Conservation (phyloP, 441 rosid species). For the Aleurites moluccanus region DNA sequence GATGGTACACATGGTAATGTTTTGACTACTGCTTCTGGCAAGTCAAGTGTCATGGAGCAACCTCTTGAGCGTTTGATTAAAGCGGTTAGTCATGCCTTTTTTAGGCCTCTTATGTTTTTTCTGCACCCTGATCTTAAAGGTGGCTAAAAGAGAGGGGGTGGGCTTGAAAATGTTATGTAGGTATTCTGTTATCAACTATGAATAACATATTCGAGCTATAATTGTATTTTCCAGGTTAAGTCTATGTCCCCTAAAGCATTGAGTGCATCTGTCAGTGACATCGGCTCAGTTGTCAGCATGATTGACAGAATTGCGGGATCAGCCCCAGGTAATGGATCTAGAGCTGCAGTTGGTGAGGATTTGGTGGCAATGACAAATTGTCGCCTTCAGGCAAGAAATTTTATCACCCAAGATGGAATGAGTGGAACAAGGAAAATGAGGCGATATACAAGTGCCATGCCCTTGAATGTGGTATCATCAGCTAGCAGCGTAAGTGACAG, state of each 20-base stretch:
- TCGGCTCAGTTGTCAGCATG: constrained; percentile 84
- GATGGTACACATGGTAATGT: constrained; percentile 62
- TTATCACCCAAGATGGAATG: constrained; percentile 76
- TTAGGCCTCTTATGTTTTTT: neutral
- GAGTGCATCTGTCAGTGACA: constrained; percentile 78
- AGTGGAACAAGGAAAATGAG: constrained; percentile 73
- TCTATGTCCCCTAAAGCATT: constrained; percentile 66
- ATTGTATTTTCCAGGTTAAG: constrained; percentile 62
- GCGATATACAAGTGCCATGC: constrained; percentile 79
- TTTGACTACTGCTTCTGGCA: constrained; percentile 52
- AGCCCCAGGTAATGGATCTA: constrained; percentile 89
- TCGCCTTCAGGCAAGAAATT: constrained; percentile 77
- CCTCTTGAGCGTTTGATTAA: constrained; percentile 87
- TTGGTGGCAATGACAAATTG: constrained; percentile 87
- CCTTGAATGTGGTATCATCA: constrained; percentile 63
- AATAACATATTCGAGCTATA: neutral
- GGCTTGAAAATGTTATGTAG: neutral
- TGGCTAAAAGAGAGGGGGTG: neutral
- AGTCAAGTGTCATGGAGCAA: constrained; percentile 60
- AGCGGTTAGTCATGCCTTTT: constrained; percentile 52
- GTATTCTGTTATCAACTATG: neutral
- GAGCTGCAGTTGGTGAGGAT: constrained; percentile 96
- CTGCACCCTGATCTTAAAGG: neutral
- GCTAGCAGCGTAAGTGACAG: constrained; percentile 80
- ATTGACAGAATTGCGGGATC: constrained; percentile 91